phyloP scores from a whole-genome alignment of 1,284 basidiomycete species.

The Amylostereum chailletii region DNA sequence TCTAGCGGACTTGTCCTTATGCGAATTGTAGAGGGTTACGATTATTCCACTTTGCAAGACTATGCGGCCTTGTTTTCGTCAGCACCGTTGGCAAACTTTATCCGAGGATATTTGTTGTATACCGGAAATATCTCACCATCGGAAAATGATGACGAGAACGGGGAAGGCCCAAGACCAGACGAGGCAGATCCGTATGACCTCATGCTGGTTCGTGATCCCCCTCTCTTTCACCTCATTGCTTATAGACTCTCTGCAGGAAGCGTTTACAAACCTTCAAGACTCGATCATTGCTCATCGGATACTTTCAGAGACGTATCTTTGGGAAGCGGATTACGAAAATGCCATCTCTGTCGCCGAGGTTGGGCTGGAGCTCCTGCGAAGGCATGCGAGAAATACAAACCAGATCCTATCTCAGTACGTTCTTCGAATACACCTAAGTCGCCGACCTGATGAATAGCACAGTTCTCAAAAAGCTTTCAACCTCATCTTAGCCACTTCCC shows the following conservation, averaged over 20 bases:
- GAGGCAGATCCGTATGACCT: conserved; percentile 38
- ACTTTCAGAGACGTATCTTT: conserved; percentile 62
- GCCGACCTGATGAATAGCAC: conserved; percentile 24
- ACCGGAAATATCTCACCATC: conserved; percentile 35
- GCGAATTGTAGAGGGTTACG: conserved; percentile 48
- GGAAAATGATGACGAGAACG: conserved; percentile 34
- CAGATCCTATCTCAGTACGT: conserved; percentile 44
- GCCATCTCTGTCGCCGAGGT: conserved; percentile 65
- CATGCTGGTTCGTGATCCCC: conserved; percentile 35
- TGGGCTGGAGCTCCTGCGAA: conserved; percentile 52
- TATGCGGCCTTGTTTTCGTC: conserved; percentile 67
- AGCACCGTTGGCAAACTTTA: conserved; percentile 46
- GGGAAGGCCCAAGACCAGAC: conserved; percentile 22
- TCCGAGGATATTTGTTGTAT: conserved; percentile 64
- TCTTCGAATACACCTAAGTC: background rate
- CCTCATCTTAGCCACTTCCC: conserved; percentile 56
- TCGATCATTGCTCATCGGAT: conserved; percentile 72
- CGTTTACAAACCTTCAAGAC: conserved; percentile 42
- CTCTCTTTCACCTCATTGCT: conserved; percentile 1
- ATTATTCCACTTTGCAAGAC: conserved; percentile 49
- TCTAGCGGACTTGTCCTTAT: background rate
- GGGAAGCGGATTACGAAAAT: conserved; percentile 73
- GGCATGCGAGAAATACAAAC: conserved; percentile 53
- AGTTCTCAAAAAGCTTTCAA: conserved; percentile 51
- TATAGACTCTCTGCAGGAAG: conserved; percentile 36